Evolutionary conservation across 2,329 filamentous ascomycete species (phyloP).

Genomic region (Hypoxylon sp.): DNA sequence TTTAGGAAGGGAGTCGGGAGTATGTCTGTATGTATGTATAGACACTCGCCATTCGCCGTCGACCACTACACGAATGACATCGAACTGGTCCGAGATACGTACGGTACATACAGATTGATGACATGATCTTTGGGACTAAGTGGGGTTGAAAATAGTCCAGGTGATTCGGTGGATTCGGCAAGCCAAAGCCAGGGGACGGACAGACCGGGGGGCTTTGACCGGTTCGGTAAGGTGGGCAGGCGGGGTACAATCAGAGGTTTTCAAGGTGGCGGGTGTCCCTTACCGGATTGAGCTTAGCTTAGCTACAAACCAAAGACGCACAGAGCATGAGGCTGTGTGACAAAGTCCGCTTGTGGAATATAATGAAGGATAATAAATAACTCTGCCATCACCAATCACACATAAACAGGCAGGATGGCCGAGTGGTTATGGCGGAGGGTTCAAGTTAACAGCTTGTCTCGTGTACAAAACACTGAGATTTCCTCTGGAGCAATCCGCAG

Average conservation of each 20-base stretch:
- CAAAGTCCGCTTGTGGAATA: neutral
- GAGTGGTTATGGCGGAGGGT: conserved; percentile 19
- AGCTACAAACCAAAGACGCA: too few relatives aligned
- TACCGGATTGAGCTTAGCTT: neutral
- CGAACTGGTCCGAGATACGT: neutral
- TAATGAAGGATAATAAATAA: neutral
- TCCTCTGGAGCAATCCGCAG: conserved; percentile 26
- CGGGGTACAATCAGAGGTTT: neutral
- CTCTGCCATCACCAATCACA: neutral
- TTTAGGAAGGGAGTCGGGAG: conserved; percentile 4
- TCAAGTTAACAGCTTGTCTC: conserved; percentile 15
- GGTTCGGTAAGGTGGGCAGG: conserved; percentile 2
- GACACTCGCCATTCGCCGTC: conserved; percentile 5
- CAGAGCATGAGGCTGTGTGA: too few relatives aligned
- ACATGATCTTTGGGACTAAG: conserved; percentile 7
- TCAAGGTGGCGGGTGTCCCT: neutral
- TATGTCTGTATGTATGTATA: too few relatives aligned
- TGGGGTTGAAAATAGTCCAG: neutral
- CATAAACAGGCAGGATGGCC: conserved; percentile 5
- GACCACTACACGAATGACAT: conserved; percentile 9
- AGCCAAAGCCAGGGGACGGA: neutral
- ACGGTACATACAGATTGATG: conserved; percentile 1
- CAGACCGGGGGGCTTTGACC: neutral
- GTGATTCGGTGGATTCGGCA: neutral
- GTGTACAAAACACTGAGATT: conserved; percentile 9